These are phyloP conservation scores for Sporothrix dimorphospora DNA, from an alignment of 2,329 filamentous ascomycete genomes.

Conservation along the genomic window DNA sequence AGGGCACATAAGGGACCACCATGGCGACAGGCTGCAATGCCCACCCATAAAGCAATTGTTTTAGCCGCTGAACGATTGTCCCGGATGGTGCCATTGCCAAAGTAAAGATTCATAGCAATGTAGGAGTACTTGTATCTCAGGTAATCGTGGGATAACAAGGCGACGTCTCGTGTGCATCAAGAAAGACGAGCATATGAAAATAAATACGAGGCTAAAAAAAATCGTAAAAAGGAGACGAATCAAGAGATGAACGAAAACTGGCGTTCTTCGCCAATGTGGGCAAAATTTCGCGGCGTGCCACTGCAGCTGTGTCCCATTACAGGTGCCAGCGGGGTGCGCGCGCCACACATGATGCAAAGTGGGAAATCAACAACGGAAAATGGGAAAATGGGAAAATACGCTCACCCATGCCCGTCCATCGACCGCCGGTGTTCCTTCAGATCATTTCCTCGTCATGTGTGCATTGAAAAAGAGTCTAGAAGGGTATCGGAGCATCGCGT, in stretches of 20 bases:
- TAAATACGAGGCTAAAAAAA: neutral
- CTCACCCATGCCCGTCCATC: neutral
- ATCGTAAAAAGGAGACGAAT: neutral
- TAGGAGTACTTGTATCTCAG: neutral
- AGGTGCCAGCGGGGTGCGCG: neutral
- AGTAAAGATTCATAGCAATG: neutral
- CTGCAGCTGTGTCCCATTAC: too few relatives aligned
- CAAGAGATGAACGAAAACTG: neutral
- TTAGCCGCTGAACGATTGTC: neutral
- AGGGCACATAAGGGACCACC: too few relatives aligned
- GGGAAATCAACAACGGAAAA: too few relatives aligned
- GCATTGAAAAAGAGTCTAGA: too few relatives aligned
- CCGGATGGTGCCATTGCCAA: neutral
- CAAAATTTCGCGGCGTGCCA: neutral
- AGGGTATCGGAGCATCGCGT: too few relatives aligned
- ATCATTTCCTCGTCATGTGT: neutral
- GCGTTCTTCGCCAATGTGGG: neutral
- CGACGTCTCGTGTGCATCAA: neutral
- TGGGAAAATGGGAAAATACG: too few relatives aligned
- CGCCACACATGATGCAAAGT: too few relatives aligned
- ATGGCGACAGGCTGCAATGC: too few relatives aligned
- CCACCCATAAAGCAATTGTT: too few relatives aligned
- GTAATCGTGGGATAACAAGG: neutral
- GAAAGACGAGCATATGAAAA: neutral
- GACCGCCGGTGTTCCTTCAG: neutral